A percentile compares a stretch with the other conserved stretches of the same genome.
Evolutionary conservation across 2,329 filamentous ascomycete genomes (phyloP).

Genomic region (Talaromyces sp.): DNA sequence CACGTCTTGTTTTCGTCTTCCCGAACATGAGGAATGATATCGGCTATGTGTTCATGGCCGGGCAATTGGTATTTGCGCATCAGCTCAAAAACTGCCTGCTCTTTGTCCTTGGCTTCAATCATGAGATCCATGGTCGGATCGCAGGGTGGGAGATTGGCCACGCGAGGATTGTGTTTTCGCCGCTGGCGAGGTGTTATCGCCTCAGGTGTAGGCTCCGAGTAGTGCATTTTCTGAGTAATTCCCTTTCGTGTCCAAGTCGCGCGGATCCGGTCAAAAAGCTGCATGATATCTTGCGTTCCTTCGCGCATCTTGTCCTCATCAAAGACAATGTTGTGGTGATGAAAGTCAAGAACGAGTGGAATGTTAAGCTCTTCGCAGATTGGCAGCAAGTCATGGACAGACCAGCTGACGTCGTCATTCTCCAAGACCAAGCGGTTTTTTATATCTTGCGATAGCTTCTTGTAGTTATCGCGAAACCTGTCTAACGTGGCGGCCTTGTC

Average conservation of each 20-base stretch:
- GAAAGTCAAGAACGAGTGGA: slow-evolving; percentile 84
- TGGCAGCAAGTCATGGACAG: slow-evolving; percentile 84
- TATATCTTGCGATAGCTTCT: slow-evolving; percentile 58
- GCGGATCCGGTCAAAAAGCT: slow-evolving; percentile 68
- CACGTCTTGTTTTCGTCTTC: slow-evolving; percentile 65
- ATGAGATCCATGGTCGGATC: slow-evolving; percentile 85
- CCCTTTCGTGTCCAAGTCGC: slow-evolving; percentile 78
- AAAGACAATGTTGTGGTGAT: slow-evolving; percentile 94
- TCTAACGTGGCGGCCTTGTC: slow-evolving; percentile 75
- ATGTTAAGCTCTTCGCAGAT: slow-evolving; percentile 93
- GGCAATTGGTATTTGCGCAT: slow-evolving; percentile 85
- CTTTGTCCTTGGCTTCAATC: slow-evolving; percentile 98
- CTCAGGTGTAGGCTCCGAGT: slow-evolving; percentile 73
- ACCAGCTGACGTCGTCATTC: slow-evolving; percentile 91
- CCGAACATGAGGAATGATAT: slow-evolving; percentile 71
- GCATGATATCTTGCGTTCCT: slow-evolving; percentile 75
- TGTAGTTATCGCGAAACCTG: slow-evolving; percentile 73
- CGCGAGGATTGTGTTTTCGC: slow-evolving; percentile 78
- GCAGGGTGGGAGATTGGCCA: slow-evolving; percentile 76
- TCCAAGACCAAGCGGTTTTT: slow-evolving; percentile 82
- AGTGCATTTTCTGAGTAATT: slow-evolving; percentile 95
- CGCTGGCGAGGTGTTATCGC: slow-evolving; percentile 73
- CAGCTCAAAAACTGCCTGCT: slow-evolving; percentile 90
- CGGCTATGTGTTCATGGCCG: slow-evolving; percentile 68
- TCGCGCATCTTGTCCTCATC: slow-evolving; percentile 68